Conservation (phyloP, 1,284 basidiomycete genomes). For the Rhodotorula glutinis region DNA sequence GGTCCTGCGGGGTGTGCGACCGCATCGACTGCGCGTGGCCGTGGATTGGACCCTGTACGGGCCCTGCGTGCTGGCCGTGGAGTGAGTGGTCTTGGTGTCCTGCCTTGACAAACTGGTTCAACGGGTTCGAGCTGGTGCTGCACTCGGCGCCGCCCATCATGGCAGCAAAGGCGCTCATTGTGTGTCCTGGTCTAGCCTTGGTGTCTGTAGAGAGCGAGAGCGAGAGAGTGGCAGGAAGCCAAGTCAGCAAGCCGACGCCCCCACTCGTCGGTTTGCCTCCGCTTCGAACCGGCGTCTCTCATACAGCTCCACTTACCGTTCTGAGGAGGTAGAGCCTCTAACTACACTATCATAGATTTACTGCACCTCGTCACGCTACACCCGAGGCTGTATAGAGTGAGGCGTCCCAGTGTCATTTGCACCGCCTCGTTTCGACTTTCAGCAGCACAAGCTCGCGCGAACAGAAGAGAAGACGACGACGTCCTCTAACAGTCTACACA, state of each 20-base stretch:
- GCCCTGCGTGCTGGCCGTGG: conserved; percentile 50
- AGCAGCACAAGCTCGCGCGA: too few species aligned
- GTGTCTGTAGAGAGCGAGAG: conserved; percentile 15
- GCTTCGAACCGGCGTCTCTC: background rate
- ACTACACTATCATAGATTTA: too few species aligned
- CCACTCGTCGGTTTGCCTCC: background rate
- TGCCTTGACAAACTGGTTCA: conserved; percentile 87
- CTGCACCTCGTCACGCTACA: too few species aligned
- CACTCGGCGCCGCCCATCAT: conserved; percentile 90
- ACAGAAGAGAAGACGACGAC: too few species aligned
- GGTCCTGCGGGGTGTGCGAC: background rate
- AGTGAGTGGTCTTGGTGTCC: conserved; percentile 84
- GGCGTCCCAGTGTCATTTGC: too few species aligned
- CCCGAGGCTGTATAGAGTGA: too few species aligned
- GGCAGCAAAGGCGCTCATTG: conserved; percentile 46
- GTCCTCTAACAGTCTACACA: too few species aligned
- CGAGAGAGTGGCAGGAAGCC: background rate
- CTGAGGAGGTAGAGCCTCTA: too few species aligned
- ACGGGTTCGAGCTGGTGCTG: conserved; percentile 75
- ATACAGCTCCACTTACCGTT: background rate
- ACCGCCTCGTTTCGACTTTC: too few species aligned
- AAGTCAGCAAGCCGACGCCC: background rate
- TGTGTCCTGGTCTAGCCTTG: conserved; percentile 45
- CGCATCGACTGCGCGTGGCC: conserved; percentile 9
- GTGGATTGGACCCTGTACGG: background rate